phyloP scores from a whole-genome alignment of 306 rosid species.

The Adenanthera pavonina region DNA sequence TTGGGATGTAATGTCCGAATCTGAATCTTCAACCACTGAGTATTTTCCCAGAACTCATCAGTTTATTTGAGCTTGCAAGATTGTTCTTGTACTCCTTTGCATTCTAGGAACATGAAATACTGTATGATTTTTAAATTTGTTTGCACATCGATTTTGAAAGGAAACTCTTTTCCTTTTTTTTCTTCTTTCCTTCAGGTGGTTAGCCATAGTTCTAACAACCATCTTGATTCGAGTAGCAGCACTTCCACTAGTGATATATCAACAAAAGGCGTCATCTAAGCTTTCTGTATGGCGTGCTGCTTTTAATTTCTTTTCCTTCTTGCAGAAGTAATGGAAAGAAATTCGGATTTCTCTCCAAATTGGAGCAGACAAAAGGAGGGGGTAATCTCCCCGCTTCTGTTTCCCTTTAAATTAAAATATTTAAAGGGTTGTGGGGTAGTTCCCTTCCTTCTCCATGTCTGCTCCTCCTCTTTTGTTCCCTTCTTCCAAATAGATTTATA shows the following conservation, averaged over 20 bases:
- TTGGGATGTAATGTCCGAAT: conserved; percentile 4
- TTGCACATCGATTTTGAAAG: conserved; percentile 22
- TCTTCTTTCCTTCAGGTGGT: conserved; percentile 74
- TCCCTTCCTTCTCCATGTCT: not conserved
- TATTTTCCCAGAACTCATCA: too few species aligned
- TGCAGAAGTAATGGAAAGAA: conserved; percentile 18
- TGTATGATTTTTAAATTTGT: conserved; percentile 31
- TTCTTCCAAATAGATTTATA: not conserved
- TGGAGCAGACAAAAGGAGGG: conserved; percentile 24
- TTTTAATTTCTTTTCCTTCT: conserved; percentile 34
- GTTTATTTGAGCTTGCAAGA: conserved; percentile 8
- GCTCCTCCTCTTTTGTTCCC: conserved; percentile 2
- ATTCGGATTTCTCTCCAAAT: conserved; percentile 23
- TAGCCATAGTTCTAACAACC: conserved; percentile 70
- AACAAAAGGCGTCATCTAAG: conserved; percentile 79
- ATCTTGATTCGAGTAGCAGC: conserved; percentile 70
- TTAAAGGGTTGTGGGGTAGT: conserved; percentile 2
- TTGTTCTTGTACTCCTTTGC: conserved; percentile 16
- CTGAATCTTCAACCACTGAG: conserved; percentile 1
- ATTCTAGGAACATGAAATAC: conserved; percentile 14
- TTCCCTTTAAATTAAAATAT: conserved; percentile 7
- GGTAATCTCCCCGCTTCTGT: not conserved
- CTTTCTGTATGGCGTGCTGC: conserved; percentile 65
- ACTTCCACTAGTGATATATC: conserved; percentile 72
- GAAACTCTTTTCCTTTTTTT: conserved; percentile 3